A percentile compares a stretch with the other conserved stretches of the same genome.
phyloP scores from a whole-genome alignment of 2,329 filamentous ascomycete species.

The Arthrobotrys conoides region DNA sequence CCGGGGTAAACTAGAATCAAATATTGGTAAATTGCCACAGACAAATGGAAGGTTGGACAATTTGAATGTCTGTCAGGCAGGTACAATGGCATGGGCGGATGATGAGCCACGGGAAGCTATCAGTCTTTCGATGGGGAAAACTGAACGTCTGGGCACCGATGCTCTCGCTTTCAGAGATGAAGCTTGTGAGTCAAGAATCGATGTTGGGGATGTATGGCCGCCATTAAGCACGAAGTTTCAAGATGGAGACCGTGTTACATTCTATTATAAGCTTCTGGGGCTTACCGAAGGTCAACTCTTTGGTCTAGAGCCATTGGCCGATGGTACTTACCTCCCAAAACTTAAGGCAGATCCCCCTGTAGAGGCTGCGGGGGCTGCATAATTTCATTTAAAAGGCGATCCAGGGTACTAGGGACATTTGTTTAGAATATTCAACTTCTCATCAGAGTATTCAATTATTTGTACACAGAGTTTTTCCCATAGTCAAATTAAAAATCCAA shows the following conservation, averaged over 20 bases:
- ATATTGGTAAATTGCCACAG: conserved; percentile 19
- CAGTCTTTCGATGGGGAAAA: conserved; percentile 26
- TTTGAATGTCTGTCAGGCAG: conserved; percentile 16
- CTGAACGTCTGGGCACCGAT: conserved; percentile 3
- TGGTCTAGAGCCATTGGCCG: conserved; percentile 14
- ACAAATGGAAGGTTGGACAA: conserved; percentile 25
- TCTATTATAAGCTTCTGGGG: conserved; percentile 32
- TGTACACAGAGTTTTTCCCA: too few species aligned
- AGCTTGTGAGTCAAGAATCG: conserved; percentile 28
- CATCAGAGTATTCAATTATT: too few species aligned
- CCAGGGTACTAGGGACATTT: too few species aligned
- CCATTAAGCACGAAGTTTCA: too few species aligned
- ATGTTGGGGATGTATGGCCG: conserved; percentile 33
- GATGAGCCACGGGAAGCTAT: not conserved
- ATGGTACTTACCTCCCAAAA: conserved; percentile 22
- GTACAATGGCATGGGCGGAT: conserved; percentile 40
- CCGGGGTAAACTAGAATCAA: conserved; percentile 19
- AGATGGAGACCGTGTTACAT: conserved; percentile 25
- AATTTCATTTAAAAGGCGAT: too few species aligned
- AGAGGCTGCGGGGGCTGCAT: not conserved
- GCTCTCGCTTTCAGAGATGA: conserved; percentile 26
- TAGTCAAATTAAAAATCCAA: too few species aligned
- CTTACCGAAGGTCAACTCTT: conserved; percentile 14
- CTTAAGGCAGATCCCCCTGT: not conserved
- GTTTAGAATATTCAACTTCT: too few species aligned